A percentile compares a stretch with the other conserved stretches of the same genome.
phyloP scores from a whole-genome alignment of 371 early-diverging fungal species.

The Racocetra persica region DNA sequence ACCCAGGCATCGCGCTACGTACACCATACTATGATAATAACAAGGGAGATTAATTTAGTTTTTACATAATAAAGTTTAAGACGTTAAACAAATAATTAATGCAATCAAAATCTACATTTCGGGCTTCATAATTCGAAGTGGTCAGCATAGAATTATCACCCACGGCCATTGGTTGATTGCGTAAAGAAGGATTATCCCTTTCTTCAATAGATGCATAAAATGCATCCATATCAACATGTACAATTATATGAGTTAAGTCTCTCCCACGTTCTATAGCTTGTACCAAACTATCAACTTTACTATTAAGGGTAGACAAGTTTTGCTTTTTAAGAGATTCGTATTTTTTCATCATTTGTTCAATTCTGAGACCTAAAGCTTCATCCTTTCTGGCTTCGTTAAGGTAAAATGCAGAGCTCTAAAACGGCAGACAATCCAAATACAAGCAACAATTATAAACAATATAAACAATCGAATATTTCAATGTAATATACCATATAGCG shows the following conservation, averaged over 20 bases:
- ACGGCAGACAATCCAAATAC: not conserved
- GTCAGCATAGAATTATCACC: constrained; percentile 68
- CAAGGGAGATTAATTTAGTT: not conserved
- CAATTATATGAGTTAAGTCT: constrained; percentile 60
- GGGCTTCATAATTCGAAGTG: constrained; percentile 76
- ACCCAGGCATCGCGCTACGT: constrained; percentile 75
- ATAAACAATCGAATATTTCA: too few species aligned
- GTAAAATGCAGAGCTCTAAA: constrained; percentile 70
- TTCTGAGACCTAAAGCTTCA: constrained; percentile 53
- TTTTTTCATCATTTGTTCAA: constrained; percentile 55
- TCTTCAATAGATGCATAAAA: constrained; percentile 81
- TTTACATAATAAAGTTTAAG: constrained; percentile 7
- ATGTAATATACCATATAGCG: too few species aligned
- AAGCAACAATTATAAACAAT: too few species aligned
- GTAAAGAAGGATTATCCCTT: constrained; percentile 65
- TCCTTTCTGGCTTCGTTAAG: constrained; percentile 62
- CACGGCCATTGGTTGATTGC: constrained; percentile 73
- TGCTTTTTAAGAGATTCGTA: constrained; percentile 53
- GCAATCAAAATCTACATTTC: constrained; percentile 33
- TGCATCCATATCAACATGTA: constrained; percentile 76
- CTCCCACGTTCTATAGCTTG: constrained; percentile 54
- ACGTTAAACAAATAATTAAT: not conserved
- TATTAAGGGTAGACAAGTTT: constrained; percentile 54
- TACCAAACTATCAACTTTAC: constrained; percentile 55
- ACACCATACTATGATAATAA: constrained; percentile 62